These are phyloP conservation scores for Stephania yunnanensis DNA, from an alignment of 164 flowering plant genomes.

Conservation along the genomic window DNA sequence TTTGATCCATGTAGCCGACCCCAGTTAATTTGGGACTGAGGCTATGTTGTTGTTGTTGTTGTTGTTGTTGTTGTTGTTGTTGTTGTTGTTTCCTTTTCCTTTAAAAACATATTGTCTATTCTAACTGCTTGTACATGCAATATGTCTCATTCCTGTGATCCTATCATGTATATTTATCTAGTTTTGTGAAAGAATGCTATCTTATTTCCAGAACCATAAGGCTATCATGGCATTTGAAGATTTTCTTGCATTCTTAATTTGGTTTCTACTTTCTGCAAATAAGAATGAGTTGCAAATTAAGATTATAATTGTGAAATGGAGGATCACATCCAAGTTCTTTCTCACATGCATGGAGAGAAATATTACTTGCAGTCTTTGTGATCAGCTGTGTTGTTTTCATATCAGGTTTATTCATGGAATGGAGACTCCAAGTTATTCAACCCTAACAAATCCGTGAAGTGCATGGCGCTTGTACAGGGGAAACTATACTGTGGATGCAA, in stretches of 20 bases:
- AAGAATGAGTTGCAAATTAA: background rate
- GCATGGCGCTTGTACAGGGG: slow-evolving; percentile 55
- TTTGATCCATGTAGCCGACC: too few relatives aligned
- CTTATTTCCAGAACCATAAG: background rate
- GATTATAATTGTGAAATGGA: background rate
- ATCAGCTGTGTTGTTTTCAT: background rate
- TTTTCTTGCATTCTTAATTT: background rate
- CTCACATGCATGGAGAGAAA: background rate
- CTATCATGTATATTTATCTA: background rate
- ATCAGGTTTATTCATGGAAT: slow-evolving; percentile 69
- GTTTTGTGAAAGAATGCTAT: background rate
- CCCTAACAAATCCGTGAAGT: slow-evolving; percentile 49
- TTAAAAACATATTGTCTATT: background rate
- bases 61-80: too few relatives aligned
- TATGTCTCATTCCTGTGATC: too few relatives aligned
- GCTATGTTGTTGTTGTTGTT: too few relatives aligned
- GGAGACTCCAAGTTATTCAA: slow-evolving; percentile 57
- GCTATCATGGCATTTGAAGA: background rate
- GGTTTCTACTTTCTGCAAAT: background rate
- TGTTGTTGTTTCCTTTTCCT: background rate
- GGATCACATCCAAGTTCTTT: background rate
- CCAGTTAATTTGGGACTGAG: too few relatives aligned
- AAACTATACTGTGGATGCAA: slow-evolving; percentile 73
- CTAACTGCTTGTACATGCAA: too few relatives aligned
- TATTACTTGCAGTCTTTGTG: background rate